Evolutionary conservation across 208 protist species (phyloP).

Genomic region (Herpetomonas tarakana): DNA sequence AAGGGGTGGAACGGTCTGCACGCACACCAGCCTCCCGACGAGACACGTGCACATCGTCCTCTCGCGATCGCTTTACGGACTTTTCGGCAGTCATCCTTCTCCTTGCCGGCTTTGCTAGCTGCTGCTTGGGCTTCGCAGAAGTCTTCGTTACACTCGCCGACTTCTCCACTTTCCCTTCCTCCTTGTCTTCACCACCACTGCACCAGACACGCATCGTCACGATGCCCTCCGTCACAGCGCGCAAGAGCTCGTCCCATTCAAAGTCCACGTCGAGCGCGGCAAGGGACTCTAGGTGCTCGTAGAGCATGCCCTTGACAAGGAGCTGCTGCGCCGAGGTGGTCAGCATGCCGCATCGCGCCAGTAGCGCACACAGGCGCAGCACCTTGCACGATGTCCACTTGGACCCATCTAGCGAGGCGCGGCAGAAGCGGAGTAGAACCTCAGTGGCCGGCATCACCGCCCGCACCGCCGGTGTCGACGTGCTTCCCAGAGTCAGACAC

Average conservation of each 20-base stretch:
- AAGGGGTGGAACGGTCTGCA: no score
- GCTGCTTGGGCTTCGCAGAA: neutral
- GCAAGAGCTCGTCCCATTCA: constrained; percentile 80
- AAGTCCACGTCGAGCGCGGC: constrained; percentile 54
- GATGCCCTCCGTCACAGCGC: constrained; percentile 51
- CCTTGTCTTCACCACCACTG: neutral
- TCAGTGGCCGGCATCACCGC: constrained; percentile 37
- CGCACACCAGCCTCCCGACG: no score
- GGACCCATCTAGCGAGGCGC: constrained; percentile 44
- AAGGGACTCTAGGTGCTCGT: constrained; percentile 29
- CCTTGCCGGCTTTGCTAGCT: no score
- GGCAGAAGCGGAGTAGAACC: constrained; percentile 69
- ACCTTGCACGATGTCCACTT: constrained; percentile 72
- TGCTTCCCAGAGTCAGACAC: constrained; percentile 51
- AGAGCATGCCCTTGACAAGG: constrained; percentile 28
- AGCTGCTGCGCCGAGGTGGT: constrained; percentile 12
- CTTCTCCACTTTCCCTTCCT: no score
- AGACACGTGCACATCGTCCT: neutral
- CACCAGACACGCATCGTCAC: constrained; percentile 50
- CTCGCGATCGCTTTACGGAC: neutral
- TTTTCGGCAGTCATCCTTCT: neutral
- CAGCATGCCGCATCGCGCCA: constrained; percentile 29
- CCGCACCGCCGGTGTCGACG: constrained; percentile 17
- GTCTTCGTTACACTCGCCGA: neutral
- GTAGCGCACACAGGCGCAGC: constrained; percentile 49